Evolutionary conservation across 1,284 basidiomycete genomes (phyloP), one percentile per base, ranked within the genome.

Genomic region (Marasmius tenuissimus): DNA sequence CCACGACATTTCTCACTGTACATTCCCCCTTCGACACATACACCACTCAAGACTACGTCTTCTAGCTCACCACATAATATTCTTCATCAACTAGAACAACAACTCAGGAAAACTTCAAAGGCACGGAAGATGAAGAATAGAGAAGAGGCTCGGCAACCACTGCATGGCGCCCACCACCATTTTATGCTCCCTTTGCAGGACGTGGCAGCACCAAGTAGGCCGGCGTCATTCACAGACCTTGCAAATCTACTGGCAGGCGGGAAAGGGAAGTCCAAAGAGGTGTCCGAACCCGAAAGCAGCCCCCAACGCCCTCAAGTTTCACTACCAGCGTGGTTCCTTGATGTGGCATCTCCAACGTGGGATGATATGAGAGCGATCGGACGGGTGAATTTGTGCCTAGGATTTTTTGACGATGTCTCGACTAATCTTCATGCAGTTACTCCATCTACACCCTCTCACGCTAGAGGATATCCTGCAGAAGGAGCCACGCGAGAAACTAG

Each of bases 401-500:
- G 49, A 9, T 57, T 39, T 49, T 37, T 34, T 45, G 16, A 27
- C 27, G 27, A 27, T 58, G 35, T 20, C 22, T 48, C 59, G 54
- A 55, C 53, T 45, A 51, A 54, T 12, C 16, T n/a, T 61, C 33
- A 35, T 18, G 16, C 66, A 94, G 93, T 76, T 94, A 18, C 82
- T 98, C 33, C 93, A 94, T 58, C 83, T 98, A 1, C 96, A 98
- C 74, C 96, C 96, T 0, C 81, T 98, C 20, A 98, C 96, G 0
- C 83, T 98, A 14, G 96, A 98, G 75, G 96, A 98, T 77, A 94
- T 98, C 39, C 76, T 98, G n/a, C 93, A 96, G 66, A 91, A 94
- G 75, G 96, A 98, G 66, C 91, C 93, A 18, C 85, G 95, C 39
- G 96, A 98, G 75, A 98, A 98, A 75, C 78, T 97, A 14, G 96